These are phyloP conservation scores for Jamesozyma hellenica DNA, from an alignment of 805 yeast species.

Conservation along the genomic window DNA sequence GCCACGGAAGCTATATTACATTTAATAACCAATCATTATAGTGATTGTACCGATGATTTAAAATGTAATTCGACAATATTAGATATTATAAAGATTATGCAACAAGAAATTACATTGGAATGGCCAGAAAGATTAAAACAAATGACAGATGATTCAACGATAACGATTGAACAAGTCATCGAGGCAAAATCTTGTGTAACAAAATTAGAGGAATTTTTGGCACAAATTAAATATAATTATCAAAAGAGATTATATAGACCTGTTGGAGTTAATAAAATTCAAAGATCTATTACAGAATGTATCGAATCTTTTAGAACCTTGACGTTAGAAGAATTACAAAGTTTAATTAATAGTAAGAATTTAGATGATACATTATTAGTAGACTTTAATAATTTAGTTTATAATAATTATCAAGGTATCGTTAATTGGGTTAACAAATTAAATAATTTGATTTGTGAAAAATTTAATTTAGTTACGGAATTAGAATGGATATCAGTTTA, in stretches of 20 bases:
- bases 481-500: slow-evolving; percentile 74
- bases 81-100: slow-evolving; percentile 55
- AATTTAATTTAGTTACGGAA: slow-evolving; percentile 38
- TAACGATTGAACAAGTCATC: slow-evolving; percentile 8
- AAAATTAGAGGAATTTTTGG: slow-evolving; percentile 38
- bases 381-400: slow-evolving; percentile 11
- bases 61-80: slow-evolving; percentile 49
- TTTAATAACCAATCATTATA: slow-evolving; percentile 61
- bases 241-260: slow-evolving; percentile 67
- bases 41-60: slow-evolving; percentile 64
- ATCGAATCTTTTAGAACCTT: slow-evolving; percentile 13
- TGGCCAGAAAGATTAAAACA: slow-evolving; percentile 39
- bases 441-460: slow-evolving; percentile 49
- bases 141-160: slow-evolving; percentile 15
- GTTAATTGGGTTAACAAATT: slow-evolving; percentile 53
- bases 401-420: slow-evolving; percentile 32
- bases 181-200: slow-evolving; percentile 24
- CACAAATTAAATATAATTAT: slow-evolving; percentile 56
- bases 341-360: slow-evolving; percentile 5
- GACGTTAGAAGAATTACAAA: slow-evolving; percentile 12
- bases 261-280: slow-evolving; percentile 17
- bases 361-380: slow-evolving; percentile 25
- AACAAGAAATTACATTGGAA: slow-evolving; percentile 47
- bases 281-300: slow-evolving; percentile 14
- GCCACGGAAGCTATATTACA: slow-evolving; percentile 65